Conservation (phyloP, 2,329 filamentous ascomycete genomes). For the Pseudocercospora macadamiae region DNA sequence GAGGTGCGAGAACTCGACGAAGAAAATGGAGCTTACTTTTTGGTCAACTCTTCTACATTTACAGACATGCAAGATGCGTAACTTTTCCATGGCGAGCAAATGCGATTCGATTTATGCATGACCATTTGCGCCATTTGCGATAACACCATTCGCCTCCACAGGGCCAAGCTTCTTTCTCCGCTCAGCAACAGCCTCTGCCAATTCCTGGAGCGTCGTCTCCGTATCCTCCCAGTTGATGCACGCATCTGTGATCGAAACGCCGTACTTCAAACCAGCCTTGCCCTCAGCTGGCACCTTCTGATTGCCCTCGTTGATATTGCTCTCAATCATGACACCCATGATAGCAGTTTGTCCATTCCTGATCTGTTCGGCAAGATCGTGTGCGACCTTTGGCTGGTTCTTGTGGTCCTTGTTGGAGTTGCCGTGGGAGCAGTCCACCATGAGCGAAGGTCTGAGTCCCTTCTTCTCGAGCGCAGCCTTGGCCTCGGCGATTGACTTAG, state of each 20-base stretch:
- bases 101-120: slow-evolving; percentile 20
- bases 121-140: slow-evolving; percentile 27
- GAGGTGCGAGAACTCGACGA: no score
- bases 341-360: slow-evolving; percentile 80
- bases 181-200: slow-evolving; percentile 79
- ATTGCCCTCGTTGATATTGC: slow-evolving; percentile 89
- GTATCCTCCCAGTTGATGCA: slow-evolving; percentile 96
- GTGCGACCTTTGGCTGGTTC: slow-evolving; percentile 94
- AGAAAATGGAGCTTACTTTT: no score
- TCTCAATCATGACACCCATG: slow-evolving; percentile 99
- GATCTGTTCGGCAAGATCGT: slow-evolving; percentile 80
- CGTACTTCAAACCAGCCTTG: slow-evolving; percentile 82
- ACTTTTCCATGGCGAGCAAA: slow-evolving; percentile 1
- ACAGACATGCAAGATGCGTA: neutral
- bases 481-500: slow-evolving; percentile 78
- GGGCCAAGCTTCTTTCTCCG: slow-evolving; percentile 59
- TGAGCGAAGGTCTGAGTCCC: slow-evolving; percentile 72
- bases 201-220: slow-evolving; percentile 71
- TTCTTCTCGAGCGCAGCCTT: slow-evolving; percentile 78
- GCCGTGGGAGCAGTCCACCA: slow-evolving; percentile 98
- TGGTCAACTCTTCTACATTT: neutral
- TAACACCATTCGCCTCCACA: slow-evolving; percentile 30
- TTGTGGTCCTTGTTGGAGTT: slow-evolving; percentile 86
- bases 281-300: slow-evolving; percentile 92
- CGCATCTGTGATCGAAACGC: slow-evolving; percentile 95